Evolutionary conservation across 805 yeast species (phyloP), one percentile per base, ranked within the genome.

Genomic region (Ogataea ramenticola): DNA sequence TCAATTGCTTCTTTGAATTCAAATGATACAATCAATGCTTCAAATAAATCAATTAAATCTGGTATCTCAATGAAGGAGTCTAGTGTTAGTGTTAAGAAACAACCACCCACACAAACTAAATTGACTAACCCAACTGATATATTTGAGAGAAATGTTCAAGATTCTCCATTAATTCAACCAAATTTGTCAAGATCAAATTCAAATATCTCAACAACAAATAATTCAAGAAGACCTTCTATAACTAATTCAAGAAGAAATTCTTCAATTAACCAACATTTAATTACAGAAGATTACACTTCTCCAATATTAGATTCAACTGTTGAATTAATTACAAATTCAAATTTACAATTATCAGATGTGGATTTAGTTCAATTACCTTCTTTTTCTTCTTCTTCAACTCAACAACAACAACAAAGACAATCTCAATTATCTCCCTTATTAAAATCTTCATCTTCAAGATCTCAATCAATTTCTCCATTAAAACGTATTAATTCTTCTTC

Each of bases 301-400:
- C 90, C 96, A 0, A 86, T 86, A 7, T 67, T 87, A 52, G 95
- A 86, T 54, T 87, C 95, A 9, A 76, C 93, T 4, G 73, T 80
- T 17, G 77, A 82, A 47, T 67, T 85, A 32, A 70, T 80, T 36
- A 75, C 80, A 14, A 80, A 79, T 53, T 55, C 65, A 11, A 64
- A 68, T 37, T 68, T 83, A 4, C 77, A 82, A 53, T 72, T 88
- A 47, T 82, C 84, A 50, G 72, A 75, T 43, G 79, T 86, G 14
- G 90, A 85, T 47, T 76, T 87, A 63, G 79, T 86, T 19, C 56
- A 62, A 40, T 53, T 57, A n/a, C 62, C 65, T 16, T 53, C 24
- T 36, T 16, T 9, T 35, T 11, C 4, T 7, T 6, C 12, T 11
- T 24, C 31, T 5, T 33, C 16, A 29, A 14, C 16, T 21, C 34